phyloP scores from a whole-genome alignment of 164 flowering plant genomes.

The Magnolia changhungtana region DNA sequence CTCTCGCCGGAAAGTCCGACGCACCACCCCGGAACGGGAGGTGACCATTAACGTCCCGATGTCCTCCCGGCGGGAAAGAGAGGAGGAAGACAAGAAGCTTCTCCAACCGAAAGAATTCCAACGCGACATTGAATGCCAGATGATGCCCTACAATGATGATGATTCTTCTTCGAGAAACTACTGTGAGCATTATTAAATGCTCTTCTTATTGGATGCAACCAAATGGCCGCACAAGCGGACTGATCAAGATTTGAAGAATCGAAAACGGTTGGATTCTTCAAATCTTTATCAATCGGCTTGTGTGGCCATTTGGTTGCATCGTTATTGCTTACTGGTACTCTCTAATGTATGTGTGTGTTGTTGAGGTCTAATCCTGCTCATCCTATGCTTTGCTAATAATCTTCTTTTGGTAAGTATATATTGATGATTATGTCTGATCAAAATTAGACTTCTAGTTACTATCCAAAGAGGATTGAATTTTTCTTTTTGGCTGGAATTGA shows the following conservation, averaged over 20 bases:
- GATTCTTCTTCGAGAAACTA: slow-evolving; percentile 21
- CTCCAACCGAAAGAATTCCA: neutral
- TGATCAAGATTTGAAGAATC: neutral
- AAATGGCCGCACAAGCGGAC: too few relatives aligned
- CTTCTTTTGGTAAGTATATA: neutral
- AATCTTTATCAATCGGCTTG: neutral
- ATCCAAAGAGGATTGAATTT: neutral
- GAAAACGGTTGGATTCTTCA: neutral
- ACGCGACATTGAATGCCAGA: slow-evolving; percentile 7
- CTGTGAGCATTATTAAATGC: slow-evolving; percentile 22
- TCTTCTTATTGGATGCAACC: neutral
- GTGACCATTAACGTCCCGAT: slow-evolving; percentile 41
- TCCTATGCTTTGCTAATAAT: too few relatives aligned
- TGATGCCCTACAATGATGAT: slow-evolving; percentile 8
- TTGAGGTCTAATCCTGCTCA: neutral
- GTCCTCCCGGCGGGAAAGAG: slow-evolving; percentile 18
- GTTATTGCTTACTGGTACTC: neutral
- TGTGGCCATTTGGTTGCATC: neutral
- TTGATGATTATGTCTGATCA: too few relatives aligned
- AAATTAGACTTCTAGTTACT: neutral
- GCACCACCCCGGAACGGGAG: slow-evolving; percentile 22
- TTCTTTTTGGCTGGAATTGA: neutral
- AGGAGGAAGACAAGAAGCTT: slow-evolving; percentile 18
- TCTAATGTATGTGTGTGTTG: neutral
- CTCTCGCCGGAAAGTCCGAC: slow-evolving; percentile 29